Base-by-base conservation (phyloP, 2,329 filamentous ascomycete species). In the Aureobasidium lini region DNA sequence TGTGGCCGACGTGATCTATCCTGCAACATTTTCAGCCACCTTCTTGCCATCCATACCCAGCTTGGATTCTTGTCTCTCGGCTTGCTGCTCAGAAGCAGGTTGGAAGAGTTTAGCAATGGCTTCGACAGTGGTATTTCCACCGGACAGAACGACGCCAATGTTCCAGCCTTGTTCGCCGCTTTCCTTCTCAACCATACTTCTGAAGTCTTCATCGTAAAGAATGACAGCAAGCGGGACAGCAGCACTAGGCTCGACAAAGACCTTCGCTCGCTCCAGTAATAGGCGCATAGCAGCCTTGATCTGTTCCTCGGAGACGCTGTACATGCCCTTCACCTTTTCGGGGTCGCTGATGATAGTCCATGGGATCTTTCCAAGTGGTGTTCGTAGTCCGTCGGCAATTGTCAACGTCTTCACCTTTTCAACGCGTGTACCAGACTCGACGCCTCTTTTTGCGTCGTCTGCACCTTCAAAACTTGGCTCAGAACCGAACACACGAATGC, bases 231-330 rank as follows among this genome's bases (percentile, higher is more conserved):
- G 72, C 1, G 85, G 84, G n/a, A 96, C 92, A 2, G 86, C 90
- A 0, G 88, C 84, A 72, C 87, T 92, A 23, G 93, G 93, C 79
- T 97, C 93, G 11, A 96, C 85, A 23, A 96, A 84, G 48, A 95
- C 76, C 82, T 97, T 96, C 80, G 94, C 84, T 60, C 92, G 77
- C 81, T 97, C 93, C 63, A 92, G 76, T 36, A 95, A 87, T 62
- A 97, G 73, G 62, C 81, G 76, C 82, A 96, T 81, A 11, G 92
- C 88, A 23, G 77, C 80, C 67, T 82, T 81, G 71, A 97, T 96
- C 78, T 96, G 84, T 58, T 86, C 85, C 72, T 97, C 93, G 1
- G 79, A 84, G 1, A 95, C 93, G 59, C 82, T 81, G 73, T 83
- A 87, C 67, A 96, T 82, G 0, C 82, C 86, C 2, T 75, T 69